Base-by-base conservation (phyloP, 768 basidiomycete genomes). In the Rhodosporidiobolus odoratus region DNA sequence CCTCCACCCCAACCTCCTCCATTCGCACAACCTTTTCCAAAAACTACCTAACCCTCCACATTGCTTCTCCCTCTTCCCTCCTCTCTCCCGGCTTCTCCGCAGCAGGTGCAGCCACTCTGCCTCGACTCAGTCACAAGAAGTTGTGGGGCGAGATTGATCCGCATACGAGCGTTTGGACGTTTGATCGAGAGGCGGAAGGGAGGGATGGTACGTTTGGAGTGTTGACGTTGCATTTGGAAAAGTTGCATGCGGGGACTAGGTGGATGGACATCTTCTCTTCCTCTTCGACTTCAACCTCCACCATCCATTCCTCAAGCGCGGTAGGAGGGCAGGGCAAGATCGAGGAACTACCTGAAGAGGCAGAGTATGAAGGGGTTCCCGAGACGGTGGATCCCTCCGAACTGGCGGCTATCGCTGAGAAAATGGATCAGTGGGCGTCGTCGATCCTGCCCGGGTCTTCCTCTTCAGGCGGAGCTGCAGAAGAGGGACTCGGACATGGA, bases 311-410 rank as follows among this genome's bases (percentile, higher is more conserved):
- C 6, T 40, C 45, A 75, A 3, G 75, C 75, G 12, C 63, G 67
- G 9, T 74, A 73, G 27, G 32, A 38, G 21, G 69, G 48, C 47
- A n/a, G 37, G 16, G 79, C 84, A 71, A 68, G 32, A 65, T 71
- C 25, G 82, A 81, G 17, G 81, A 79, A 23, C 61, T 72, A 52
- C 21, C 75, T 73, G 60, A 77, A 62, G 79, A 79, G 53, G 74
- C 75, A 10, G 77, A 80, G 17, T 76, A 78, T 12, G 83, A 83
- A 41, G 84, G 88, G 60, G 80, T 83, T 1, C 88, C 90, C 0
- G 95, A 98, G 80, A 94, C 91, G 13, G 82, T 97, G 54, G 89
- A 93, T 74, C 88, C 91, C 4, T 89, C 87, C 0, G 89, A 92
- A 76, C 83, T 96, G 41, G 86, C 85, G 78, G 81, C 83, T 23